These are phyloP conservation scores for Cucurbita moschata DNA, from an alignment of 306 rosid genomes.

Conservation along the genomic window DNA sequence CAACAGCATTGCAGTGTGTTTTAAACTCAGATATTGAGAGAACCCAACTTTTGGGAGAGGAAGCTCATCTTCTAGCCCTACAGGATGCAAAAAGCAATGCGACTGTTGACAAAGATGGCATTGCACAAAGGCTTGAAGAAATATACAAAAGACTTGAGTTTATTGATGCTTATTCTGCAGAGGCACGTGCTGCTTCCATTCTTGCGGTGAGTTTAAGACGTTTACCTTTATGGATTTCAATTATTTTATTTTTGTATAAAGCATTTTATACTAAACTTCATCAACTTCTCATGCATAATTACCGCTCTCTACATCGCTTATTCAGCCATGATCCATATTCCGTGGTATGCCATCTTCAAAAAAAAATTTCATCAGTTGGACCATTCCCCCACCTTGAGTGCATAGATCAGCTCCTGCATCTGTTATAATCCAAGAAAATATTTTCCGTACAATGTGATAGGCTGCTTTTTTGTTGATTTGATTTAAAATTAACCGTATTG, in stretches of 20 bases:
- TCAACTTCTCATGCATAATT: no score
- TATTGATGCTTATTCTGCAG: constrained; percentile 89
- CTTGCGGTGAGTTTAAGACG: constrained; percentile 61
- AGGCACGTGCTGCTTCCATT: constrained; percentile 90
- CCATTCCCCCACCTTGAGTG: neutral
- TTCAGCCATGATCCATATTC: no score
- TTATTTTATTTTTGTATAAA: no score
- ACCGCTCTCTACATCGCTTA: no score
- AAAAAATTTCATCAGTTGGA: neutral
- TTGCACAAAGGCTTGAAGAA: constrained; percentile 61
- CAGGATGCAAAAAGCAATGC: constrained; percentile 55
- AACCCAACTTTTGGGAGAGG: constrained; percentile 67
- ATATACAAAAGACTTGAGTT: constrained; percentile 87
- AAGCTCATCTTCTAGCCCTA: constrained; percentile 45
- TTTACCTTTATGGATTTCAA: neutral
- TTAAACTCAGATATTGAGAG: constrained; percentile 86
- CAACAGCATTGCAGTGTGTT: constrained; percentile 87
- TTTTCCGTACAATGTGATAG: neutral
- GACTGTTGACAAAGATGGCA: constrained; percentile 35
- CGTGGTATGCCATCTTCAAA: neutral
- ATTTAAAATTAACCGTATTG: neutral
- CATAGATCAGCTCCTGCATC: neutral
- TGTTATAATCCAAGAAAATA: neutral
- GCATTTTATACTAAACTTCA: no score
- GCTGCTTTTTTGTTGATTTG: neutral